Base-by-base conservation (phyloP, 2,329 filamentous ascomycete species). In the Rasamsonia emersonii region DNA sequence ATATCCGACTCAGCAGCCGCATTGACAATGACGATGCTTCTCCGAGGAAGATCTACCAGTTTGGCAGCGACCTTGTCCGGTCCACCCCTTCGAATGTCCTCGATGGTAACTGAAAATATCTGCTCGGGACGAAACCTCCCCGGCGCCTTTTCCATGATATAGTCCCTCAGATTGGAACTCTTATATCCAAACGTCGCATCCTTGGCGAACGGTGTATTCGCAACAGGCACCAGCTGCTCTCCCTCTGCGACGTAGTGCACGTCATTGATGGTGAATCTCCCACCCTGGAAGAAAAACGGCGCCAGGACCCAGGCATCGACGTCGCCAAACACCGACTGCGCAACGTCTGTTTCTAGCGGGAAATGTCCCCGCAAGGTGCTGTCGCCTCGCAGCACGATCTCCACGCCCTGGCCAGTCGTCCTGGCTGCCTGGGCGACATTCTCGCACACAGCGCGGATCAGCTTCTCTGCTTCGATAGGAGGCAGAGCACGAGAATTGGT, bases 241-340 rank as follows among this genome's bases (percentile, higher is more conserved):
- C 64, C 64, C 26, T 75, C 71, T 1, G 64, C 62, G 5, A 77
- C 72, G 36, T 76, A 77, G 44, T 77, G 72, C 1, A 75, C 61
- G 44, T 77, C 67, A 17, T 67, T 46, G 9, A 76, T 71, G 0
- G 73, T 77, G 25, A 69, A 70, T 3, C 73, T 49, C 0, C 73
- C 73, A 4, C 73, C 74, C 41, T 77, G 71, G 3, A 68, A 55
- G 46, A 77, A 77, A 49, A 76, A 76, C 0, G 73, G 73, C 0
- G 70, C 70, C 0, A 77, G 52, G 2, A 77, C 56, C 62, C 70
- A 72, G 0, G 64, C 69, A 39, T 74, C 68, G 0, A 62, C 60
- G 1, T 56, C 47, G 0, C 71, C 71, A 1, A 75, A 56, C 1
- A 68, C 65, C 1, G 58, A 51, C 35, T 72, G 65, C 0, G 64